Conservation (phyloP, 768 basidiomycete genomes). For the Tricholoma matsutake region DNA sequence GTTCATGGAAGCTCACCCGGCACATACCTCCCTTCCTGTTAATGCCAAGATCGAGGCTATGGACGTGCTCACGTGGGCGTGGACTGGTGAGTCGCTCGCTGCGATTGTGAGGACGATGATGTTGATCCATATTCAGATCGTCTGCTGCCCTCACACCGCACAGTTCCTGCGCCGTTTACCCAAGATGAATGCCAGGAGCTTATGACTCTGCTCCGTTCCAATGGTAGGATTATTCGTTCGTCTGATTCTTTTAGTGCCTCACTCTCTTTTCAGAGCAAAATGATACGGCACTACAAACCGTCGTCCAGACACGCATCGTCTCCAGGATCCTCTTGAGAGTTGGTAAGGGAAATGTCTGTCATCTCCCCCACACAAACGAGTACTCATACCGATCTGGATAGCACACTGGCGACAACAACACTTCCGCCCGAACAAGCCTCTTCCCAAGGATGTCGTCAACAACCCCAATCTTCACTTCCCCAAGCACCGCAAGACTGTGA, state of each 20-base stretch:
- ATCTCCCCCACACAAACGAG: neutral
- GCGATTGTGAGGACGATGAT: neutral
- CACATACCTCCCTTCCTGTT: slow-evolving; percentile 56
- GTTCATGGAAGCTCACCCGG: slow-evolving; percentile 77
- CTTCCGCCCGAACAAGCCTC: slow-evolving; percentile 66
- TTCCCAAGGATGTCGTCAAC: slow-evolving; percentile 49
- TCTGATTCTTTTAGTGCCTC: neutral
- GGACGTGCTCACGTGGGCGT: slow-evolving; percentile 77
- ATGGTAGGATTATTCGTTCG: slow-evolving; percentile 9
- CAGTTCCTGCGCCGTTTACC: slow-evolving; percentile 62
- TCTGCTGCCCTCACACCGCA: slow-evolving; percentile 56
- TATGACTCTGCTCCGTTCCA: slow-evolving; percentile 51
- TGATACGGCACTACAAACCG: slow-evolving; percentile 41
- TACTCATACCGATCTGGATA: slow-evolving; percentile 18
- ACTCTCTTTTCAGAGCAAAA: slow-evolving; percentile 21
- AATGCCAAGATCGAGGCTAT: slow-evolving; percentile 65
- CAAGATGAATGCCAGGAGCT: slow-evolving; percentile 79
- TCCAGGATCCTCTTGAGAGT: slow-evolving; percentile 67
- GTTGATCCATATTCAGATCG: slow-evolving; percentile 44
- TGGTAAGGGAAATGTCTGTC: slow-evolving; percentile 31
- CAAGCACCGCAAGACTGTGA: slow-evolving; percentile 36
- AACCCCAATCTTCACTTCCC: slow-evolving; percentile 22
- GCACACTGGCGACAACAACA: slow-evolving; percentile 70
- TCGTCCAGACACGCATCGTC: slow-evolving; percentile 60
- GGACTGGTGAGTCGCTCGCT: slow-evolving; percentile 51